A percentile compares a stretch with the other conserved stretches of the same genome.
phyloP scores from a whole-genome alignment of 495 filamentous ascomycete species.

The Hypoxylon rickii region DNA sequence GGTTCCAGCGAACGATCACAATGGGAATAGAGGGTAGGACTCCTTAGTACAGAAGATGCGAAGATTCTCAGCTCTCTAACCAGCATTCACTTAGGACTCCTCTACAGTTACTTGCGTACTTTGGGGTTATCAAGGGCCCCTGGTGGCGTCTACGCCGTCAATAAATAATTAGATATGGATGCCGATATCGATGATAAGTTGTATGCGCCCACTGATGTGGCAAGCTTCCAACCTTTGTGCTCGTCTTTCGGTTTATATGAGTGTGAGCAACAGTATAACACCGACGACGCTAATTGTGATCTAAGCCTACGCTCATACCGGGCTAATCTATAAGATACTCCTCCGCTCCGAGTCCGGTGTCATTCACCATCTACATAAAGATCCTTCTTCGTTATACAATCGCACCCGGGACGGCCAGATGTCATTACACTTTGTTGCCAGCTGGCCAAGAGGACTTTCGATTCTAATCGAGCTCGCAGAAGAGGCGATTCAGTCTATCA shows the following conservation, averaged over 20 bases:
- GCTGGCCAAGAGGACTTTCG: slow-evolving; percentile 13
- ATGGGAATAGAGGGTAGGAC: not conserved
- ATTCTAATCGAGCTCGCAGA: slow-evolving; percentile 6
- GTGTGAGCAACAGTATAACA: slow-evolving; percentile 10
- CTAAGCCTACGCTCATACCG: not conserved
- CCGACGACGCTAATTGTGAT: too few relatives aligned
- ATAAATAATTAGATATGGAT: slow-evolving; percentile 2
- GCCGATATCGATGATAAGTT: not conserved
- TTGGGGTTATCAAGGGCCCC: too few relatives aligned
- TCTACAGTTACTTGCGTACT: too few relatives aligned
- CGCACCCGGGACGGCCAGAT: not conserved
- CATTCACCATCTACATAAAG: not conserved
- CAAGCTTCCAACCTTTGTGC: not conserved
- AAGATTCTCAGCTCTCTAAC: not conserved
- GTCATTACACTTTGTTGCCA: slow-evolving; percentile 3
- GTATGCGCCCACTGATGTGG: not conserved
- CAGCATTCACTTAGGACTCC: not conserved
- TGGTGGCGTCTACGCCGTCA: too few relatives aligned
- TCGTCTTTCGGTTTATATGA: too few relatives aligned
- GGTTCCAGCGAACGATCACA: not conserved
- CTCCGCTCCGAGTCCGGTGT: not conserved
- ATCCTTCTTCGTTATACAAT: not conserved
- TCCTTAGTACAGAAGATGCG: not conserved
- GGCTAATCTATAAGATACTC: not conserved
- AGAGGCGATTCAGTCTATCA: slow-evolving; percentile 1